Percentiles rank a stretch among this genome's conserved stretches.
These are phyloP conservation scores for Irpex sp. DNA, from an alignment of 1,284 basidiomycete genomes.

Conservation along the genomic window DNA sequence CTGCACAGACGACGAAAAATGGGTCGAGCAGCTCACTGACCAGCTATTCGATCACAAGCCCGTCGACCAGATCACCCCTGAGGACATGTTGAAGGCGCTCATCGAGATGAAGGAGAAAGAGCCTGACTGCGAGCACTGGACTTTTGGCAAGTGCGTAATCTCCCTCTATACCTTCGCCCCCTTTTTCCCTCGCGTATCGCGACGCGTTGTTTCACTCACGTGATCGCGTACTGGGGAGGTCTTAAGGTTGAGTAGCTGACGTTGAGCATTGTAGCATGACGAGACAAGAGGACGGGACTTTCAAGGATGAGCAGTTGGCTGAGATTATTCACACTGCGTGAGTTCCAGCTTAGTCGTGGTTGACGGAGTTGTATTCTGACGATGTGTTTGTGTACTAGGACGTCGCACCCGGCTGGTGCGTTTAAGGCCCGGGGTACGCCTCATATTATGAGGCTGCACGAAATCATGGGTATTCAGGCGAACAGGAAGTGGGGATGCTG, in stretches of 20 bases:
- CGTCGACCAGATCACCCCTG: conserved; percentile 44
- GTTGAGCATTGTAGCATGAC: conserved; percentile 39
- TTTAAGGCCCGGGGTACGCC: conserved; percentile 81
- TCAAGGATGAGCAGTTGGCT: conserved; percentile 71
- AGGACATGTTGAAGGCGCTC: conserved; percentile 55
- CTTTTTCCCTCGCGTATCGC: too few relatives aligned
- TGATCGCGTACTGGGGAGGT: background rate
- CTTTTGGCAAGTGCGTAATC: conserved; percentile 48
- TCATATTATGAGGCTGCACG: conserved; percentile 66
- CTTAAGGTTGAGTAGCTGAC: background rate
- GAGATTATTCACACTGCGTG: conserved; percentile 62
- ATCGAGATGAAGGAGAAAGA: conserved; percentile 33
- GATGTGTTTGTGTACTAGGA: too few relatives aligned
- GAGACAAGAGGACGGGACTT: conserved; percentile 57
- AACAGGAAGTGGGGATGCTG: conserved; percentile 79
- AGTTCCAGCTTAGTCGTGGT: conserved; percentile 20
- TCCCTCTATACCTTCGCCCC: too few relatives aligned
- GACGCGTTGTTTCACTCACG: background rate
- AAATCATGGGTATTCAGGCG: conserved; percentile 79
- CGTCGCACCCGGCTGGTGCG: conserved; percentile 56
- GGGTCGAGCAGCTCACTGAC: conserved; percentile 47
- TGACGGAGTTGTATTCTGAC: background rate
- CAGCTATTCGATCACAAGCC: conserved; percentile 50
- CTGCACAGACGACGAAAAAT: conserved; percentile 54
- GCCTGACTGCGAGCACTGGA: conserved; percentile 58